Evolutionary conservation across 306 rosid species (phyloP).

Genomic region (Fagus sylvatica): DNA sequence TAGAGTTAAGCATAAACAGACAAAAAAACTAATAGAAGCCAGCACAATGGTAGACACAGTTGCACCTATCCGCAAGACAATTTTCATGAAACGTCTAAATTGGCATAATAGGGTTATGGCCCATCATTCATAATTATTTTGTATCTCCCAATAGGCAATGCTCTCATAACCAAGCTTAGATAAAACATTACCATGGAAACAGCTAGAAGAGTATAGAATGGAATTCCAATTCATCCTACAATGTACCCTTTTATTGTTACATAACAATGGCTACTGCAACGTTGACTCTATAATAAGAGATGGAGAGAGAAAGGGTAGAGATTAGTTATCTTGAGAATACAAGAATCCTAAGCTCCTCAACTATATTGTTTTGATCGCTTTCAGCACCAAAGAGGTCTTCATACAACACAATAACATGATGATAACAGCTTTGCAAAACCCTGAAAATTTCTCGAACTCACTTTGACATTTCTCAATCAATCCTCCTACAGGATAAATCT

Average conservation of each 20-base stretch:
- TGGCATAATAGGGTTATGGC: background rate
- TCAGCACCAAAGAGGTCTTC: background rate
- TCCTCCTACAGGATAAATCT: background rate
- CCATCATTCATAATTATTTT: background rate
- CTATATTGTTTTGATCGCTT: background rate
- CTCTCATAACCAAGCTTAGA: background rate
- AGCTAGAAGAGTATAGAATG: background rate
- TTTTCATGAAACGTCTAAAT: background rate
- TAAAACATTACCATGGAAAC: background rate
- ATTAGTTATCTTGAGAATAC: background rate
- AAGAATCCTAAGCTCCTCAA: background rate
- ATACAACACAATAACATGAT: background rate
- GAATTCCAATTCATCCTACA: background rate
- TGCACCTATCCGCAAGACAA: background rate
- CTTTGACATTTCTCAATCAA: background rate
- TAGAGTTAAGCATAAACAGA: background rate
- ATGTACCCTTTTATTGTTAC: constrained; percentile 2
- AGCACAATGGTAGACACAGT: background rate
- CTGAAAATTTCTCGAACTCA: background rate
- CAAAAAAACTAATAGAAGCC: background rate
- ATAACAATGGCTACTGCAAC: constrained; percentile 4
- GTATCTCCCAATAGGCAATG: background rate
- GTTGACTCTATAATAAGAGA: background rate
- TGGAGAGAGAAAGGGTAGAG: background rate
- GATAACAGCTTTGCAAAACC: background rate